A percentile compares a stretch with the other conserved stretches of the same genome.
Conservation (phyloP, 2,329 filamentous ascomycete species). For the Aspergillus vadensis region DNA sequence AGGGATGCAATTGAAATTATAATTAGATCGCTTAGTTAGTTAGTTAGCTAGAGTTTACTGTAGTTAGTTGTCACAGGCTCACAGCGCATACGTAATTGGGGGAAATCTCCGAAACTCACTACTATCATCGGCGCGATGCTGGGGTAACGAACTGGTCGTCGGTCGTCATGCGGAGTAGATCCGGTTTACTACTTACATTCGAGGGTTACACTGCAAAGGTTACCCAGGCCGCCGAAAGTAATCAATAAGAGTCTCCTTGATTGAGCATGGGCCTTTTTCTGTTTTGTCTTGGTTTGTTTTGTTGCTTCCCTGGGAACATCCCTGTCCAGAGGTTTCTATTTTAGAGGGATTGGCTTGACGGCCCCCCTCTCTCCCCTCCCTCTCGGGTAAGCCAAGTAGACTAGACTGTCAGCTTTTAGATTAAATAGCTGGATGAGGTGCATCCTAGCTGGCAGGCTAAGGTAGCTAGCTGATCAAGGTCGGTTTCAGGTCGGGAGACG, state of each 20-base stretch:
- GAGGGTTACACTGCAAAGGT: neutral
- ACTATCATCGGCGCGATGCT: neutral
- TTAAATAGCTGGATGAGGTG: neutral
- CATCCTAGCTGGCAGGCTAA: neutral
- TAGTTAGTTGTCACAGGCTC: neutral
- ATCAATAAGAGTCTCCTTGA: constrained; percentile 2
- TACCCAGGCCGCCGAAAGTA: neutral
- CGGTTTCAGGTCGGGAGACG: neutral
- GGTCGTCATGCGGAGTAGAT: neutral
- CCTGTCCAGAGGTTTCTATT: constrained; percentile 2
- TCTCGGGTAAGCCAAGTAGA: neutral
- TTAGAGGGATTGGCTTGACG: neutral
- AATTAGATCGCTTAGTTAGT: too few relatives aligned
- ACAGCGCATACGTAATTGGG: constrained; percentile 1
- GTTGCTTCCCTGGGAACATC: neutral
- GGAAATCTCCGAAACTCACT: neutral
- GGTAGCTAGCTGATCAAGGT: neutral
- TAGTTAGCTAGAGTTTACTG: too few relatives aligned
- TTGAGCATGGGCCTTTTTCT: neutral
- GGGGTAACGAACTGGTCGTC: constrained; percentile 1
- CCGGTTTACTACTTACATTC: neutral
- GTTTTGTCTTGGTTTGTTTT: too few relatives aligned
- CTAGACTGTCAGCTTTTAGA: constrained; percentile 4
- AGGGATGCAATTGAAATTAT: neutral
- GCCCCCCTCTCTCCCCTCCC: neutral